Base-by-base conservation (phyloP, 768 basidiomycete genomes). In the Panus rudis region DNA sequence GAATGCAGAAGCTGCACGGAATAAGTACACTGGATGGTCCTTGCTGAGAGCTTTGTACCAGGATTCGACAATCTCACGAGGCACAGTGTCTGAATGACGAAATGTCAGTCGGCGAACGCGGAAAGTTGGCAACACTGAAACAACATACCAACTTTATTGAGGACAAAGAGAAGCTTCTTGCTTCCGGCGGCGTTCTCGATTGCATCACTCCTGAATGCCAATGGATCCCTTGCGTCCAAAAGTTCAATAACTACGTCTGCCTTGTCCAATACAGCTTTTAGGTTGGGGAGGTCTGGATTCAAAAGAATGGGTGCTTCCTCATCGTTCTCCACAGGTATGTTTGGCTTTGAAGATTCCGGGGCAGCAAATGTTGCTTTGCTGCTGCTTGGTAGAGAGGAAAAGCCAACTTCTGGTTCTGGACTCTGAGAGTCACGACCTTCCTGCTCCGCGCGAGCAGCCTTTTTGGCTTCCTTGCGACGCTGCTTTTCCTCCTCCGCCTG, bases 131-230 rank as follows among this genome's bases (percentile, higher is more conserved):
- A 10, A 4, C 8, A 13, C n/a, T n/a, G 3, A 11, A 35, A 17
- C 42, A 37, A 70, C 82, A 45, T 52, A 89, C 92, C 92, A 51
- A 84, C 83, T 69, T 96, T 96, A 62, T 85, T 93, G 42, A 96
- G 61, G 14, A 93, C 68, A n/a, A 92, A 62, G 16, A 83, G 52
- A 11, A 84, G 63, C 59, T 62, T 69, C 33, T 66, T 65, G 26
- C 62, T 61, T 57, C 92, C 88, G 39, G 90, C 44, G 46, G 73
- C 70, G 24, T 60, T 58, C 57, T 93, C 89, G 39, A 90, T 44
- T 45, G 73, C 70, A 24, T 60, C 58, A 53, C 83, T 87, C 39
- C 90, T 71, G 57, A 75, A 81, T 16, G 84, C 69, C 10, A 76
- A 59, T 10, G 92, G 91, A 59, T 94, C 92, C 37, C 90, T 72